Conservation (phyloP, 192 early-diverging fungal species). For the Backusella circina region DNA sequence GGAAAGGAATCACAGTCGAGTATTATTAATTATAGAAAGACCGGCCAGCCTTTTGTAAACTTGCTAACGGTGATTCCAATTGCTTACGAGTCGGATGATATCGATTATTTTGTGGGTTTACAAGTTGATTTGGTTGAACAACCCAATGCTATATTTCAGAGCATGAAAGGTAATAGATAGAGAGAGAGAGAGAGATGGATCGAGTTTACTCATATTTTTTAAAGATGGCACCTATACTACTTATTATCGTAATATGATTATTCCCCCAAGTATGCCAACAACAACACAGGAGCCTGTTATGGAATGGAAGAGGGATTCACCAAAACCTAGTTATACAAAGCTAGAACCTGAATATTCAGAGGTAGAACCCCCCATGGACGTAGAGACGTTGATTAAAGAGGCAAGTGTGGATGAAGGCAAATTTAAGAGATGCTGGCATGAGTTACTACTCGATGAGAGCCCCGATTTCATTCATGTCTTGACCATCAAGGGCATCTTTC, state of each 20-base stretch:
- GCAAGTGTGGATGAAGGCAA: constrained; percentile 34
- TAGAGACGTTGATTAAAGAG: constrained; percentile 25
- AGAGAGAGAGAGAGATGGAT: neutral
- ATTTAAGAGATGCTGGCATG: constrained; percentile 32
- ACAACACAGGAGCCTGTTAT: neutral
- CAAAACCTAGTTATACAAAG: neutral
- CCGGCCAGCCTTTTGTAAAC: constrained; percentile 70
- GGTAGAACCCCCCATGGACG: neutral
- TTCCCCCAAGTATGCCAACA: constrained; percentile 31
- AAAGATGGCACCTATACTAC: constrained; percentile 51
- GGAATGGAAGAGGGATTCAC: constrained; percentile 12
- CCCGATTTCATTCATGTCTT: constrained; percentile 65
- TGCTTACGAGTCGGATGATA: constrained; percentile 41
- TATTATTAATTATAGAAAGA: constrained; percentile 66
- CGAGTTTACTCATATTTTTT: neutral
- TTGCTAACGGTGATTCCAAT: constrained; percentile 64
- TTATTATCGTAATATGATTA: constrained; percentile 43
- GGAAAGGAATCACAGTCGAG: constrained; percentile 63
- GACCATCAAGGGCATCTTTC: constrained; percentile 62
- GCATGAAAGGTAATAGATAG: constrained; percentile 40
- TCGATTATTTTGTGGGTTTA: constrained; percentile 64
- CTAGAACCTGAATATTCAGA: neutral
- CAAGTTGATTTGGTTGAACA: constrained; percentile 68
- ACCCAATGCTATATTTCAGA: constrained; percentile 62
- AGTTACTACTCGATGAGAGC: constrained; percentile 48